Conservation (phyloP, 768 basidiomycete species). For the Amanita molliuscula region DNA sequence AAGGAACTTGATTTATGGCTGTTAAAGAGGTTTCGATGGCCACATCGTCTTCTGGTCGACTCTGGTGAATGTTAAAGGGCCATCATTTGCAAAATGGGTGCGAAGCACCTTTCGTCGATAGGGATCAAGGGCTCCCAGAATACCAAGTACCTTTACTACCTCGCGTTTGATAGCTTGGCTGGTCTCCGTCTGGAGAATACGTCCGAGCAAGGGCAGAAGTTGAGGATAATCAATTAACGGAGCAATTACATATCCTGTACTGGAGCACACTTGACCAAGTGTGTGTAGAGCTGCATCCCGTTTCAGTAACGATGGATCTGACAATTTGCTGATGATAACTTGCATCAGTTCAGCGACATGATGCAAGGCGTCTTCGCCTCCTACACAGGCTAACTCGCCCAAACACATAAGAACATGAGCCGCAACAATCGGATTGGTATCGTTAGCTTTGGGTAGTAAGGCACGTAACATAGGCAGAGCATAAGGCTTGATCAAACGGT, state of each 20-base stretch:
- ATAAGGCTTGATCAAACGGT: constrained; percentile 92
- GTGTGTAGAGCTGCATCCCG: constrained; percentile 92
- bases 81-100: background rate
- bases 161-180: constrained; percentile 68
- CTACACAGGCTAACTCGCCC: constrained; percentile 87
- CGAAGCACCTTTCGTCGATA: constrained; percentile 77
- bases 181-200: constrained; percentile 77
- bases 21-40: constrained; percentile 48
- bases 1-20: constrained; percentile 59
- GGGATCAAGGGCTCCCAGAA: constrained; percentile 92
- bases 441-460: constrained; percentile 81
- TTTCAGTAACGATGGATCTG: constrained; percentile 83
- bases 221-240: constrained; percentile 90
- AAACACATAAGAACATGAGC: constrained; percentile 91
- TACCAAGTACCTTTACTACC: constrained; percentile 90
- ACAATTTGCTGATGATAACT: constrained; percentile 78
- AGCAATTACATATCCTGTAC: constrained; percentile 88
- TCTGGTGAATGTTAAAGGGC: constrained; percentile 20
- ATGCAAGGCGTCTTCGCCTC: constrained; percentile 81
- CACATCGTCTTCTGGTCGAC: constrained; percentile 54
- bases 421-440: constrained; percentile 78
- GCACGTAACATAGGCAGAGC: constrained; percentile 92
- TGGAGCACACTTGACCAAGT: constrained; percentile 90
- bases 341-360: constrained; percentile 84
- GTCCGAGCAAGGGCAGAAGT: constrained; percentile 73